Evolutionary conservation across 1,284 basidiomycete species (phyloP), one percentile per base, ranked within the genome.

Genomic region (Trametes versicolor): DNA sequence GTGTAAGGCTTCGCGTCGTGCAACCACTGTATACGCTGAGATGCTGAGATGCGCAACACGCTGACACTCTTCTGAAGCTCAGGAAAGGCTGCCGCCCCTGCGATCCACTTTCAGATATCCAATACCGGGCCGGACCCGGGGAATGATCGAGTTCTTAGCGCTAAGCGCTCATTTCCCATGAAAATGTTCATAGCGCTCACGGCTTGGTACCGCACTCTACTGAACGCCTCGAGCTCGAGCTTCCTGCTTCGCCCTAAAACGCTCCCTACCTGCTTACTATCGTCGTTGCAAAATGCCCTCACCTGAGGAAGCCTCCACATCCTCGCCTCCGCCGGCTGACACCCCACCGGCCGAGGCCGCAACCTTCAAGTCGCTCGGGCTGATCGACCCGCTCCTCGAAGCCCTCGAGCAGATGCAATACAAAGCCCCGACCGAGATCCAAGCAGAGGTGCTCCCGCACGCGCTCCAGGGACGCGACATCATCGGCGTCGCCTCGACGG

Each of bases 401-500:
- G 94, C 97, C 2, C 89, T 98, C 63, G 84, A 89, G 54, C 88
- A 92, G 64, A 82, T 99, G 62, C 89, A 90, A 58, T 99, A 90
- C 86, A 96, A 88, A 68, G 83, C 85, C 59, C 98, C 98, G 0
- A 98, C 97, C 10, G 92, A 94, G 63, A 99, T 99, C 72, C 98
- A 99, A 79, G 82, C 85, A 17, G 89, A 96, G 72, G 85, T 88
- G n/a, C 89, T 99, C 60, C 98, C 98, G 0, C 89, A 91, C 80
- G 97, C 97, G 15, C 80, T 99, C 1, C 84, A 93, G 74, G 96
- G 96, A 0, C 87, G 92, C 73, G 98, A 99, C 80, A 95, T 99
- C 70, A 99, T 99, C 66, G 98, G 98, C 27, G 93, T 99, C 21
- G 98, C 98, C 25, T 93, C 96, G 73, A 99, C 98, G 32, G 98